Evolutionary conservation across 345 rosid species (phyloP).

Genomic region (Bruguiera sexangula): DNA sequence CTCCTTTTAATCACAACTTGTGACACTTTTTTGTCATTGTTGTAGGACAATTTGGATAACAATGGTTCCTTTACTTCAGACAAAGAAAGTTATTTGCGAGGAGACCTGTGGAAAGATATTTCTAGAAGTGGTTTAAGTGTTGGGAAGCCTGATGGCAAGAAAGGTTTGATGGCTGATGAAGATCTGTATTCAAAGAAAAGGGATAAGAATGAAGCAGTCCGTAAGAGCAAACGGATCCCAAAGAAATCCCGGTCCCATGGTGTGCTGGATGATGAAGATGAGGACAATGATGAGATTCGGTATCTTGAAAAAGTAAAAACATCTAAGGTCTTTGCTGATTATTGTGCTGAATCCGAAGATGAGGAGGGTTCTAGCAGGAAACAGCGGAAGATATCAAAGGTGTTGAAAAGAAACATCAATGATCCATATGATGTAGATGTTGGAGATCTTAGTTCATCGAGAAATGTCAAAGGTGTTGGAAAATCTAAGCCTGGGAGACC

Average conservation of each 20-base stretch:
- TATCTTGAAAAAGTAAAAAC: conserved; percentile 27
- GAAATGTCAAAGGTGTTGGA: conserved; percentile 13
- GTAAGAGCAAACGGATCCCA: conserved; percentile 27
- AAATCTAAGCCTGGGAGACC: conserved; percentile 21
- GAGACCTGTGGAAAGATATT: conserved; percentile 22
- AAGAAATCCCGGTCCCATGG: conserved; percentile 25
- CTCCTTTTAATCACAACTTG: neutral
- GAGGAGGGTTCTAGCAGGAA: conserved; percentile 28
- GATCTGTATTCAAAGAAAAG: conserved; percentile 23
- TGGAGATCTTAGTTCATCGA: conserved; percentile 18
- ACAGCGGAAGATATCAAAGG: conserved; percentile 26
- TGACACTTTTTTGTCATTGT: neutral
- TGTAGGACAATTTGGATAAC: conserved; percentile 21
- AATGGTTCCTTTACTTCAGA: conserved; percentile 22
- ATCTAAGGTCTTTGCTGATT: conserved; percentile 21
- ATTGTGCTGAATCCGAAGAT: conserved; percentile 27
- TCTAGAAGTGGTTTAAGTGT: conserved; percentile 20
- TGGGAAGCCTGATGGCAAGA: conserved; percentile 25
- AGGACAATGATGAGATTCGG: conserved; percentile 29
- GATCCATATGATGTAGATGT: conserved; percentile 30
- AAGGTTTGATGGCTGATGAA: conserved; percentile 26
- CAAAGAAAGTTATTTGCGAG: conserved; percentile 18
- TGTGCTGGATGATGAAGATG: conserved; percentile 24
- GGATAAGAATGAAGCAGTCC: conserved; percentile 21
- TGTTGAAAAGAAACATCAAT: conserved; percentile 37